Evolutionary conservation across 2,329 filamentous ascomycete genomes (phyloP).

Genomic region (Alternaria atra): DNA sequence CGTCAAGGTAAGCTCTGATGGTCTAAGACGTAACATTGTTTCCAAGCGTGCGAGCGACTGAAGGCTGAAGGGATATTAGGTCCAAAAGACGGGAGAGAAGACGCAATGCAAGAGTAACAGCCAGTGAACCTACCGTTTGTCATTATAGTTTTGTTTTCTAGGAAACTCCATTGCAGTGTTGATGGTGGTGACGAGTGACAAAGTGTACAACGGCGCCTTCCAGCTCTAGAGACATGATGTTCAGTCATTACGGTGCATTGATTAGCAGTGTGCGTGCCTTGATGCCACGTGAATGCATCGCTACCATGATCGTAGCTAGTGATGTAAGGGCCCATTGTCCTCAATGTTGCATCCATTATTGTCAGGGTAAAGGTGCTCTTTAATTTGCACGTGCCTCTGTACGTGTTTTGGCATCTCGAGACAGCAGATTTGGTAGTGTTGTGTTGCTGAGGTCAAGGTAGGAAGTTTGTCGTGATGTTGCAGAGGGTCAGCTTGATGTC

Average conservation of each 20-base stretch:
- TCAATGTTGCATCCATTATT: background rate
- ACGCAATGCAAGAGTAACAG: background rate
- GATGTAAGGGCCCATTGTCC: background rate
- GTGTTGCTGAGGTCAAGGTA: background rate
- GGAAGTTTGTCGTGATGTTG: background rate
- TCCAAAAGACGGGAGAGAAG: slow-evolving; percentile 19
- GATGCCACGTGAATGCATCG: background rate
- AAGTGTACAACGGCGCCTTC: background rate
- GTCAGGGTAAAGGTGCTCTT: background rate
- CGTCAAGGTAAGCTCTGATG: slow-evolving; percentile 49
- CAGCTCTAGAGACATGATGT: background rate
- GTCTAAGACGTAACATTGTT: slow-evolving; percentile 47
- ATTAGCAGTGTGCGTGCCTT: background rate
- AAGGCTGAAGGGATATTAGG: slow-evolving; percentile 16
- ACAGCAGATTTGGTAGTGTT: background rate
- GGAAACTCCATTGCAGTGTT: background rate
- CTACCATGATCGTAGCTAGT: background rate
- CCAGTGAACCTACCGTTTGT: background rate
- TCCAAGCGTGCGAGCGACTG: slow-evolving; percentile 11
- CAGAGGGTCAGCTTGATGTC: background rate
- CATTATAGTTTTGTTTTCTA: background rate
- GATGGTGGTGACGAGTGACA: background rate
- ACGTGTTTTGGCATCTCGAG: background rate
- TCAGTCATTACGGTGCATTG: background rate
- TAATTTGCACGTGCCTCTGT: background rate